These are phyloP conservation scores for Epicoccum nigrum DNA, from an alignment of 2,329 filamentous ascomycete genomes.

Conservation along the genomic window DNA sequence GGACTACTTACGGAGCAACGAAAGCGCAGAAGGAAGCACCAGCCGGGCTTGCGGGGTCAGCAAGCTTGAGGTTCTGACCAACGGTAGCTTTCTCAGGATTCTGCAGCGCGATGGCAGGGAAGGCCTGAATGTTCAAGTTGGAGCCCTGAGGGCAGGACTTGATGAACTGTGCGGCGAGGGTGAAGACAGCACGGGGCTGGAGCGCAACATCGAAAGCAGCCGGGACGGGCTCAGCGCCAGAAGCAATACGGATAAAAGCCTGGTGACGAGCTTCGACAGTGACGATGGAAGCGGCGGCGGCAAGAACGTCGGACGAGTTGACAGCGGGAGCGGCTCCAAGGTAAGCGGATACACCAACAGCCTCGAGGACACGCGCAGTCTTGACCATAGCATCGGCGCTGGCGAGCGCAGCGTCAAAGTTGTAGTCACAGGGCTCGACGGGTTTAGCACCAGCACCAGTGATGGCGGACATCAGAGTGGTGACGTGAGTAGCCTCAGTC, in stretches of 20 bases:
- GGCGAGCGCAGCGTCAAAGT: conserved; percentile 66
- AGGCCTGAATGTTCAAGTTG: conserved; percentile 67
- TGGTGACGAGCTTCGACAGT: conserved; percentile 77
- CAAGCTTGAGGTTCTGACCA: conserved; percentile 49
- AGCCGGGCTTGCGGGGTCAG: conserved; percentile 43
- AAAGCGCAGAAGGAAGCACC: conserved; percentile 69
- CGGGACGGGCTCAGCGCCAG: conserved; percentile 65
- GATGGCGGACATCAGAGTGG: conserved; percentile 64
- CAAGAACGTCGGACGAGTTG: conserved; percentile 64
- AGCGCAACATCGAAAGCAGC: conserved; percentile 74
- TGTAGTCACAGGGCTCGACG: conserved; percentile 72
- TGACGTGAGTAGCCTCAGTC: conserved; percentile 69
- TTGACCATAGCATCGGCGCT: conserved; percentile 71
- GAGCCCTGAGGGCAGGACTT: conserved; percentile 68
- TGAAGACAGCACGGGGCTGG: conserved; percentile 72
- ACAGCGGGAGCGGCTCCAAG: conserved; percentile 73
- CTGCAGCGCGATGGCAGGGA: conserved; percentile 63
- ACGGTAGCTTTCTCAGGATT: conserved; percentile 55
- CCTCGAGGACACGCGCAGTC: conserved; percentile 73
- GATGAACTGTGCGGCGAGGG: conserved; percentile 76
- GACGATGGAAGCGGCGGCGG: conserved; percentile 71
- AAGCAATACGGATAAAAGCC: conserved; percentile 70
- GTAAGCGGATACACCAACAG: conserved; percentile 73
- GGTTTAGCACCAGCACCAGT: conserved; percentile 67
- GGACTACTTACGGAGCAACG: conserved; percentile 61